These are phyloP conservation scores for Agrocybe pediades DNA, from an alignment of 768 basidiomycete species.

Conservation along the genomic window DNA sequence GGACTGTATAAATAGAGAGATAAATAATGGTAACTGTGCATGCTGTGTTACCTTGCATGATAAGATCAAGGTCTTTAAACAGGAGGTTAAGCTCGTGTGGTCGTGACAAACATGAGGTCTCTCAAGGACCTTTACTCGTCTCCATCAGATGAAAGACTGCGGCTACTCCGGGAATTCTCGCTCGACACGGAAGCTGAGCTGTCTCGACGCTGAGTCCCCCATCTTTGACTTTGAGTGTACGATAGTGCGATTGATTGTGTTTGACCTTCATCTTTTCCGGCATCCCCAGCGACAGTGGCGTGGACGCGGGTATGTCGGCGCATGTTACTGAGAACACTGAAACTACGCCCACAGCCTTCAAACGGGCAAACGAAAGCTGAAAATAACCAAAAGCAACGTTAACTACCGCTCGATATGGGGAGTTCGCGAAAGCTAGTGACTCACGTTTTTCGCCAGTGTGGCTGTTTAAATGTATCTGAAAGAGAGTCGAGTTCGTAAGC, in stretches of 20 bases:
- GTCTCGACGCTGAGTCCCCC: constrained; percentile 34
- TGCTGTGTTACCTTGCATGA: background rate
- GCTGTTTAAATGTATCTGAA: constrained; percentile 82
- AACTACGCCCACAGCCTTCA: constrained; percentile 76
- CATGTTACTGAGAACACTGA: constrained; percentile 90
- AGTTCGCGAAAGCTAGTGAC: constrained; percentile 26
- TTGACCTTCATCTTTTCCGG: constrained; percentile 6
- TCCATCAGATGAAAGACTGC: constrained; percentile 39
- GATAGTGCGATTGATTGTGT: constrained; percentile 6
- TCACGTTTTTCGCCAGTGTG: constrained; percentile 86
- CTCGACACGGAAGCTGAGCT: constrained; percentile 44
- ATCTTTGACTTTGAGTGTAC: constrained; percentile 20
- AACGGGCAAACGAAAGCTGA: constrained; percentile 77
- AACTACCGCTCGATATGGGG: constrained; percentile 13
- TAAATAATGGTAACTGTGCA: background rate
- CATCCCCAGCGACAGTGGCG: constrained; percentile 2
- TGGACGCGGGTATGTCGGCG: constrained; percentile 82
- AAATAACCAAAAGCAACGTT: background rate
- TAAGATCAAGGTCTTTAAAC: background rate
- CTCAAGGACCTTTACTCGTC: constrained; percentile 16
- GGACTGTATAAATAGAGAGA: background rate
- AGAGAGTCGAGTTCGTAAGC: constrained; percentile 1
- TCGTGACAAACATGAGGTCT: background rate
- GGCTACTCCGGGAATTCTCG: constrained; percentile 40
- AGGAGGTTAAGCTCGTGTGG: background rate